Conservation (phyloP, 805 yeast genomes). For the Candida andamanensis region DNA sequence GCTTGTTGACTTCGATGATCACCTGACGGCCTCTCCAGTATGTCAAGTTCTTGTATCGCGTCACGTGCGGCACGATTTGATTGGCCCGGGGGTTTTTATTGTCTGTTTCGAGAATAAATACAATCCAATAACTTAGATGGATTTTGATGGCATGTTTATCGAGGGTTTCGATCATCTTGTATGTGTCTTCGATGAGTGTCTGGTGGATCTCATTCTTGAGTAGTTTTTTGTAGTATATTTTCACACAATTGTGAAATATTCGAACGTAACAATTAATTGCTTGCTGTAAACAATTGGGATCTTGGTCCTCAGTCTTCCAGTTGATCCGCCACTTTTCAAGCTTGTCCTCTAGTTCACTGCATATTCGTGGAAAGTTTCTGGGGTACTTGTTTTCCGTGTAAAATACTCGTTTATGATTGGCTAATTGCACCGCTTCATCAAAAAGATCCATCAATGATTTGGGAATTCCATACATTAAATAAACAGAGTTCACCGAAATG, state of each 20-base stretch:
- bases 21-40: conserved; percentile 56
- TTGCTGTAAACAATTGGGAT: conserved; percentile 24
- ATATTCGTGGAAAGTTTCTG: conserved; percentile 49
- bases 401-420: conserved; percentile 51
- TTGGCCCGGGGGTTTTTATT: conserved; percentile 22
- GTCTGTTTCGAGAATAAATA: conserved; percentile 29
- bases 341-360: conserved; percentile 51
- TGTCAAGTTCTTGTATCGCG: conserved; percentile 14
- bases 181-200: conserved; percentile 25
- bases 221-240: conserved; percentile 42
- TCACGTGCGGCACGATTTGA: background rate
- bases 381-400: conserved; percentile 36
- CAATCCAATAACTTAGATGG: conserved; percentile 50
- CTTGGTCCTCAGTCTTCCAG: conserved; percentile 11
- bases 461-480: conserved; percentile 47
- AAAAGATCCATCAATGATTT: conserved; percentile 40
- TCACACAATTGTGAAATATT: conserved; percentile 39
- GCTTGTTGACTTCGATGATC: conserved; percentile 46
- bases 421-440: conserved; percentile 40
- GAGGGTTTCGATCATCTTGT: conserved; percentile 27
- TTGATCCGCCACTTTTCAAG: conserved; percentile 42
- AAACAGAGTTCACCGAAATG: conserved; percentile 21
- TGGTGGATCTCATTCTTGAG: conserved; percentile 40
- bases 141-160: conserved; percentile 20
- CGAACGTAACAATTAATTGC: conserved; percentile 32